Base-by-base conservation (phyloP, 2,329 filamentous ascomycete species). In the Geoglossum cookeanum region DNA sequence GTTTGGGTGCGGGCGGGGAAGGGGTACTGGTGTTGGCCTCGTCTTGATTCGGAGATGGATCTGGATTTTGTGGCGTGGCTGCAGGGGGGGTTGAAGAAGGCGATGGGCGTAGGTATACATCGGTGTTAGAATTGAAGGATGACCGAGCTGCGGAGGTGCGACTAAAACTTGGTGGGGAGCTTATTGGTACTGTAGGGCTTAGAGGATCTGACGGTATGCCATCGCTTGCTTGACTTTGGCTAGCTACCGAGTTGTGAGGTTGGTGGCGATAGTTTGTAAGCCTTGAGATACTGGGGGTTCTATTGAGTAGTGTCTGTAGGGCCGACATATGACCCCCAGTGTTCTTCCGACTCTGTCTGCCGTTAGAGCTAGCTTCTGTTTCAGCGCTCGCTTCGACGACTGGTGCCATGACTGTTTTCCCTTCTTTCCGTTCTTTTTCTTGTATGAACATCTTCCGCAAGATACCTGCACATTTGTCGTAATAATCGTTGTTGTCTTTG, bases 401-500 rank as follows among this genome's bases (percentile, higher is more conserved):
- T 22, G 30, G 49, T 22, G 49, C 2, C 49, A 53, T 53, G 49
- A 35, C 15, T 22, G 15, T 22, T 57, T 67, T 68, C 33, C 77
- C 75, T 57, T 72, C 70, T 63, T 76, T 78, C 42, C 80, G 78
- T 56, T 80, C 70, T 65, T 83, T 87, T 68, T 96, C 91, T 61
- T 81, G 81, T 61, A 94, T 75, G 63, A 98, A 97, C 67, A 94
- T 87, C 5, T 92, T 84, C 65, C 83, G 87, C 55, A 98, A 73
- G 54, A 97, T 95, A 59, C 76, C 83, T 27, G 92, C 82, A 63
- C 85, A 92, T 65, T 88, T 87, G 65, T 97, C 87, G 68, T 98
- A 98, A 69, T 98, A 98, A 60, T 94, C 90, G 61, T 96, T 91
- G 65, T 98, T 98, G 68, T 98, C 94, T 69, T 98, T 98, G 68